These are phyloP conservation scores for Xylariaceae sp. DNA, from an alignment of 2,329 filamentous ascomycete genomes.

Conservation along the genomic window DNA sequence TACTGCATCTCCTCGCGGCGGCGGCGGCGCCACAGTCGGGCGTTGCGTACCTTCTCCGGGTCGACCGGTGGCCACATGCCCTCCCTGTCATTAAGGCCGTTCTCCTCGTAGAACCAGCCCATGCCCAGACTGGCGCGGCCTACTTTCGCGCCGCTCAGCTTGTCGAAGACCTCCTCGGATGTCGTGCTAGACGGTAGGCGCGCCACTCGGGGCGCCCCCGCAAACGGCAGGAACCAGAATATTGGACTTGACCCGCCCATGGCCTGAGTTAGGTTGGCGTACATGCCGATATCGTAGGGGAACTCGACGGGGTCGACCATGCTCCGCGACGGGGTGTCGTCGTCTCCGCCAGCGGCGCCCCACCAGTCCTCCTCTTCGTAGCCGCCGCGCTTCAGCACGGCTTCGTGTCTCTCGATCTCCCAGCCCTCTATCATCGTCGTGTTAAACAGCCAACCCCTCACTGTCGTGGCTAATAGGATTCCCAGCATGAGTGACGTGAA, in stretches of 20 bases:
- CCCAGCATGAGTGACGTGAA: slow-evolving; percentile 56
- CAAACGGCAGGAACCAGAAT: slow-evolving; percentile 65
- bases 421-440: slow-evolving; percentile 77
- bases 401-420: slow-evolving; percentile 62
- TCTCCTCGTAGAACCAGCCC: slow-evolving; percentile 64
- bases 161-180: slow-evolving; percentile 11
- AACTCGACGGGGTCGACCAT: slow-evolving; percentile 64
- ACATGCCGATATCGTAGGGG: slow-evolving; percentile 75
- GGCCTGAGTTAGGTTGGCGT: slow-evolving; percentile 64
- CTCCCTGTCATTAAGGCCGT: slow-evolving; percentile 64
- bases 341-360: slow-evolving; percentile 32
- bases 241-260: slow-evolving; percentile 66
- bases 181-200: slow-evolving; percentile 26
- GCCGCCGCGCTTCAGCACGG: slow-evolving; percentile 44
- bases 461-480: slow-evolving; percentile 59
- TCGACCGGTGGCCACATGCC: slow-evolving; percentile 60
- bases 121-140: slow-evolving; percentile 26
- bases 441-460: slow-evolving; percentile 60
- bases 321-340: slow-evolving; percentile 38
- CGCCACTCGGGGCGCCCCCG: slow-evolving; percentile 43
- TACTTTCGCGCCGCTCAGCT: background rate
- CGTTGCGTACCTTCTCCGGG: slow-evolving; percentile 52
- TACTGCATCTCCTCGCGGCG: slow-evolving; percentile 28
- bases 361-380: slow-evolving; percentile 34
- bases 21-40: slow-evolving; percentile 33